phyloP scores from a whole-genome alignment of 2,329 filamentous ascomycete species.

The Fusarium brachygibbosum region DNA sequence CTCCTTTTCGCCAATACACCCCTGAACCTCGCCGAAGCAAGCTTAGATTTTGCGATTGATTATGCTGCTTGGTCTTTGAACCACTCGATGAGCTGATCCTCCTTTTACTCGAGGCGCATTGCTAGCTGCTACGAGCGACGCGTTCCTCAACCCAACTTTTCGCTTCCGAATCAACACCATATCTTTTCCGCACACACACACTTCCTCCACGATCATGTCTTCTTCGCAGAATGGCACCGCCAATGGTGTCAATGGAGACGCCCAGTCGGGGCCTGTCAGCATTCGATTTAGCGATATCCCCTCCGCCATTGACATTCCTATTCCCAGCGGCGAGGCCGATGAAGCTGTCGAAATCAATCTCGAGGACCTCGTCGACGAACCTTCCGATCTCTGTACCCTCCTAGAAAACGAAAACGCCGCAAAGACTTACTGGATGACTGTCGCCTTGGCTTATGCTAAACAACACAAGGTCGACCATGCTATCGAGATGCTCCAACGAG shows the following conservation, averaged over 20 bases:
- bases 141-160: slow-evolving; percentile 46
- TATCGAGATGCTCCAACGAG: slow-evolving; percentile 80
- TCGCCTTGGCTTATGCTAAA: slow-evolving; percentile 95
- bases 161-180: slow-evolving; percentile 27
- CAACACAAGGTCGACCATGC: slow-evolving; percentile 91
- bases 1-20: slow-evolving; percentile 16
- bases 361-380: slow-evolving; percentile 90
- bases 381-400: slow-evolving; percentile 92
- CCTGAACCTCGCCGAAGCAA: not conserved
- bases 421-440: slow-evolving; percentile 97
- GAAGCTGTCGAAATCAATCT: slow-evolving; percentile 93
- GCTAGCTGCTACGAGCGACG: slow-evolving; percentile 50
- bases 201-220: slow-evolving; percentile 54
- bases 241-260: slow-evolving; percentile 60
- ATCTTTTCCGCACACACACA: slow-evolving; percentile 11
- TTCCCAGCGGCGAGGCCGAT: slow-evolving; percentile 74
- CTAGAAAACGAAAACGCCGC: slow-evolving; percentile 94
- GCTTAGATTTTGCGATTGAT: slow-evolving; percentile 36
- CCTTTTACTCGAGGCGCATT: slow-evolving; percentile 51
- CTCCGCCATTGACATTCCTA: slow-evolving; percentile 74
- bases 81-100: slow-evolving; percentile 50
- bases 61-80: slow-evolving; percentile 46
- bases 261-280: slow-evolving; percentile 58
- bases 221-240: slow-evolving; percentile 59
- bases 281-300: slow-evolving; percentile 75